Evolutionary conservation across 108 stramenopile species (phyloP), one percentile per base, ranked within the genome.

Genomic region (Skeletonema grethae): DNA sequence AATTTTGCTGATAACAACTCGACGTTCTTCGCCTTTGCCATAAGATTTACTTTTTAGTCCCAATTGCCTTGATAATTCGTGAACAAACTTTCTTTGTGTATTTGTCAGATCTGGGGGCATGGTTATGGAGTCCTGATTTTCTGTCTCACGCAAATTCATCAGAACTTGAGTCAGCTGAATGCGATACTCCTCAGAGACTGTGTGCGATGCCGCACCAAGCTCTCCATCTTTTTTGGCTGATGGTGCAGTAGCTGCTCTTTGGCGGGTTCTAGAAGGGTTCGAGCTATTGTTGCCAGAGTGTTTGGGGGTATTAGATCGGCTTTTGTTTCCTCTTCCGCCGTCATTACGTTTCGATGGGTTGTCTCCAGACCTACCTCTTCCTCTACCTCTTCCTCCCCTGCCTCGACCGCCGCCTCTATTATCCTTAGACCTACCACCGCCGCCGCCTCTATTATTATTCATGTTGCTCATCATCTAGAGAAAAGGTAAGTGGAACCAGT

Each of bases 51-150:
- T 79, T 13, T 71, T 76, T 67, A 92, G 58, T 7, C 91, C 91
- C 41, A 92, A 71, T 62, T 82, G 82, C 9, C 59, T 63, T 7
- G 88, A 80, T 35, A 87, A 65, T 73, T 87, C 69, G 65, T 92
- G 91, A 8, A 90, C 67, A 56, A 82, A 92, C 57, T 92, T 92
- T 41, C 91, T 74, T 72, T 90, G 87, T 9, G 91, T 92, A 69
- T 92, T 92, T 59, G 91, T 90, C 60, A 92, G 67, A 70, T 82
- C 72, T 10, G 86, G 24, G 9, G 91, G 85, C 39, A 92, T 61
- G 36, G 85, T 85, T 38, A 87, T 61, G 45, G 69, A 64, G 39
- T 68, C 57, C 13, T 65, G 46, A 6, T 79, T 75, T 11, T 77
- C 57, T 24, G 67, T 63, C 65, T 92, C 91, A 11, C 91, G 77